phyloP scores from a whole-genome alignment of 2,329 filamentous ascomycete species.

The Xylariaceae sp. region DNA sequence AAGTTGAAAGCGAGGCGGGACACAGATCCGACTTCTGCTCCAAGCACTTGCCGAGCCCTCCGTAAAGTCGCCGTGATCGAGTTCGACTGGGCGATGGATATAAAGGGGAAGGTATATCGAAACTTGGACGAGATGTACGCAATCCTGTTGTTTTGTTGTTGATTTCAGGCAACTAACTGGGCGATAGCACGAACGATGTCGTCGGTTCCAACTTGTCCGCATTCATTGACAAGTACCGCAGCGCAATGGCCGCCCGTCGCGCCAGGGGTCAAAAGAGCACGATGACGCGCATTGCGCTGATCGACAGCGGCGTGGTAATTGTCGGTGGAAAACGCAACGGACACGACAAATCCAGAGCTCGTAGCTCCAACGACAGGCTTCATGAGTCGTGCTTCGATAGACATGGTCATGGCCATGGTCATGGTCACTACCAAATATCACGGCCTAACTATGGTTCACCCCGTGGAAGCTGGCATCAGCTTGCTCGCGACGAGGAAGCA shows the following conservation, averaged over 20 bases:
- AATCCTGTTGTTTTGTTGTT: neutral
- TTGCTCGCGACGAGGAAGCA: neutral
- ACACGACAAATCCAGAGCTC: neutral
- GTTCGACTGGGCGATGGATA: neutral
- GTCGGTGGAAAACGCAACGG: neutral
- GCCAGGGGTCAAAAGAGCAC: neutral
- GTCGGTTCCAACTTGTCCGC: neutral
- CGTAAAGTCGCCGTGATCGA: neutral
- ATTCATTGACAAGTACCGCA: neutral
- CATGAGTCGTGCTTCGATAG: neutral
- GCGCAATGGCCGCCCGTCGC: neutral
- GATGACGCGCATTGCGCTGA: neutral
- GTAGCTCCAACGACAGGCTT: neutral
- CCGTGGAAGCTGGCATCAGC: neutral
- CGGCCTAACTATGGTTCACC: neutral
- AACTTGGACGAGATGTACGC: neutral
- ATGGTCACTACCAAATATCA: neutral
- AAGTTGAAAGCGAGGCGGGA: neutral
- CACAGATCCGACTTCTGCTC: neutral
- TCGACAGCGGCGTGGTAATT: neutral
- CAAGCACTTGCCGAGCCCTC: neutral
- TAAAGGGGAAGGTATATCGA: neutral
- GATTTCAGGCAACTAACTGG: neutral
- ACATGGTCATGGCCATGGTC: neutral
- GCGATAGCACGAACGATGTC: neutral